Evolutionary conservation across 2,329 filamentous ascomycete genomes (phyloP).

Genomic region (Fusarium papillatum): DNA sequence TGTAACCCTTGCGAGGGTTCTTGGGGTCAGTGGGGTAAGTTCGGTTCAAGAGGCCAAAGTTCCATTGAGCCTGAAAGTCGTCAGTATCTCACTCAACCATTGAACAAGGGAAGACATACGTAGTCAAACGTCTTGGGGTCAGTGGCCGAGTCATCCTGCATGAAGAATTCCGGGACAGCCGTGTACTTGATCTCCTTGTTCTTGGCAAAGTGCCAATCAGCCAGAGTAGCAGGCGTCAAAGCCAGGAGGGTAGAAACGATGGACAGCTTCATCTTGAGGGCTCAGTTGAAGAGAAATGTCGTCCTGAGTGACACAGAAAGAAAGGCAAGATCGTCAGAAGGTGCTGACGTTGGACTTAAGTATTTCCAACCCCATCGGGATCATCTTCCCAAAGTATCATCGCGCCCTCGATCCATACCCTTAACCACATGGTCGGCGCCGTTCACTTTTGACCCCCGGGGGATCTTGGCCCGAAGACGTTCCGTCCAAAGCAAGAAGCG

Average conservation of each 20-base stretch:
- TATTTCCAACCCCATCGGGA: constrained; percentile 2
- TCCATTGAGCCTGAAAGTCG: constrained; percentile 63
- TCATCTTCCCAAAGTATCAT: constrained; percentile 22
- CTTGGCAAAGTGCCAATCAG: constrained; percentile 49
- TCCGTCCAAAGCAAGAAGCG: constrained; percentile 17
- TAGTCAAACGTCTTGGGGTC: constrained; percentile 73
- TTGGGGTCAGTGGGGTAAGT: constrained; percentile 69
- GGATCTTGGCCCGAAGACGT: constrained; percentile 30
- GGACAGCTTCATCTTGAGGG: constrained; percentile 48
- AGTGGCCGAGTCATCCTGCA: constrained; percentile 72
- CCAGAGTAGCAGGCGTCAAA: constrained; percentile 44
- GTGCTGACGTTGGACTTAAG: constrained; percentile 16
- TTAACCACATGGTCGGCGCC: not conserved
- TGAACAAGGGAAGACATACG: constrained; percentile 54
- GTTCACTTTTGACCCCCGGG: constrained; percentile 10
- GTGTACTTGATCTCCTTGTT: constrained; percentile 68
- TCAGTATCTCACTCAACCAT: not conserved
- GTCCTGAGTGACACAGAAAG: not conserved
- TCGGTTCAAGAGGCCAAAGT: constrained; percentile 76
- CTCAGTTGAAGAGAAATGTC: not conserved
- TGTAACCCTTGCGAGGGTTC: constrained; percentile 50
- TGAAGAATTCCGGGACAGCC: constrained; percentile 72
- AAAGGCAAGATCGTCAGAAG: not conserved
- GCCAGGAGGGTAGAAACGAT: constrained; percentile 46
- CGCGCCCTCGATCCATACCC: constrained; percentile 5